Conservation (phyloP, 2,329 filamentous ascomycete genomes). For the Neofusicoccum parvum region DNA sequence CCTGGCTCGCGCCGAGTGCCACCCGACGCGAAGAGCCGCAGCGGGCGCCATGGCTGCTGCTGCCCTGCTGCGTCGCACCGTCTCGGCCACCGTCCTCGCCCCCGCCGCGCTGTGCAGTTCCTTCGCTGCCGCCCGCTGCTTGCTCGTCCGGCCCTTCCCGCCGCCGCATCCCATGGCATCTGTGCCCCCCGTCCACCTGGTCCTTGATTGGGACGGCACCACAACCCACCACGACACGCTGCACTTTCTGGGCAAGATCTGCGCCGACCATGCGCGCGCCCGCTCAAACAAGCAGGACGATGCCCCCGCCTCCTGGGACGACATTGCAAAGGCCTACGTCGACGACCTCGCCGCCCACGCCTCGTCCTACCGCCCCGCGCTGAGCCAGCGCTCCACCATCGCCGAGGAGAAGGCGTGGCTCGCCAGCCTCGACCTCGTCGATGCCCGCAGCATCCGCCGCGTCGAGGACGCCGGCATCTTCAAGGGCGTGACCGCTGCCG, state of each 20-base stretch:
- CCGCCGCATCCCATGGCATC: conserved; percentile 10
- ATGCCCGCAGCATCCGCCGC: conserved; percentile 44
- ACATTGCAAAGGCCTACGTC: conserved; percentile 44
- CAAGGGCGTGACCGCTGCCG: conserved; percentile 34
- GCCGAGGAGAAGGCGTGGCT: conserved; percentile 43
- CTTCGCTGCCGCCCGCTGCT: background rate
- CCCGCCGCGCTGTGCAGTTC: background rate
- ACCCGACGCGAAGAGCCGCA: conserved; percentile 3
- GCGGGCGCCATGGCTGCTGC: background rate
- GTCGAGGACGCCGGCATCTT: conserved; percentile 46
- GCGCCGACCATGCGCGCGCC: conserved; percentile 3
- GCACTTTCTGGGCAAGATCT: conserved; percentile 43
- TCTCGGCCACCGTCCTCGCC: background rate
- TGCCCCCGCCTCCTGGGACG: conserved; percentile 35
- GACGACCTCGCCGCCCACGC: conserved; percentile 42
- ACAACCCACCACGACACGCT: conserved; percentile 50
- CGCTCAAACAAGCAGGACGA: background rate
- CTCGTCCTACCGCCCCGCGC: conserved; percentile 30
- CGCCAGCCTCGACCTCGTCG: conserved; percentile 38
- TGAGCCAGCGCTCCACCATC: conserved; percentile 33
- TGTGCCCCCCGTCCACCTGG: conserved; percentile 33
- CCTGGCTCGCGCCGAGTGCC: background rate
- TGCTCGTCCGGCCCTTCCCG: background rate
- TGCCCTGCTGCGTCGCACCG: background rate
- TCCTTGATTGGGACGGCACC: conserved; percentile 54